Evolutionary conservation across 2,329 filamentous ascomycete species (phyloP).

Genomic region (Trichophyton rubrum): DNA sequence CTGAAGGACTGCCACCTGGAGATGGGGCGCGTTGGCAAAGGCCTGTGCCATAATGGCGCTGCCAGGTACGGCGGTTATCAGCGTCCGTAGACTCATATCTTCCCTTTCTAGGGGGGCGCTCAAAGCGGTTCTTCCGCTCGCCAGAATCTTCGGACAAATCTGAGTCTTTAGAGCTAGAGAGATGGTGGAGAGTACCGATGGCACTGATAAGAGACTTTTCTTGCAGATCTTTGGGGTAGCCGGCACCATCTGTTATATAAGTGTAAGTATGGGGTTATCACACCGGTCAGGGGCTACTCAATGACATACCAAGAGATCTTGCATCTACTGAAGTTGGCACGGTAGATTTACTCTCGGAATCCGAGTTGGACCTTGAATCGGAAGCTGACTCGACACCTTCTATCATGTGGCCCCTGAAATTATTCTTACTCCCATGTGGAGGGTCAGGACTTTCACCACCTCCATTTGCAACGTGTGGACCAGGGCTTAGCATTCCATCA

Average conservation of each 20-base stretch:
- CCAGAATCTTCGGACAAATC: neutral
- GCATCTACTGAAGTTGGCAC: neutral
- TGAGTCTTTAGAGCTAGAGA: neutral
- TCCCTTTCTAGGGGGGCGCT: neutral
- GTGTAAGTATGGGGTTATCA: neutral
- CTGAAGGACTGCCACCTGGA: neutral
- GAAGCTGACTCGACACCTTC: conserved; percentile 6
- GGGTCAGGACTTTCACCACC: conserved; percentile 15
- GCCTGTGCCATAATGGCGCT: too few species aligned
- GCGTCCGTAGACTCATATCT: neutral
- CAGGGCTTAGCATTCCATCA: neutral
- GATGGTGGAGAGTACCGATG: neutral
- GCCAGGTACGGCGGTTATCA: neutral
- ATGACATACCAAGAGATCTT: neutral
- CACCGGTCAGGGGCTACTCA: neutral
- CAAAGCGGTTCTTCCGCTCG: neutral
- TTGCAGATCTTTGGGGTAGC: neutral
- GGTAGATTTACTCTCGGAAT: neutral
- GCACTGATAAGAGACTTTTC: neutral
- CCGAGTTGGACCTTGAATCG: neutral
- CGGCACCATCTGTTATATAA: neutral
- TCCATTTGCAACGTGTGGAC: conserved; percentile 9
- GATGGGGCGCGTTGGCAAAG: neutral
- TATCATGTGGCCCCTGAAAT: conserved; percentile 15
- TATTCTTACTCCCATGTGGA: conserved; percentile 7